Base-by-base conservation (phyloP, 768 basidiomycete species). In the Suillus placidus region DNA sequence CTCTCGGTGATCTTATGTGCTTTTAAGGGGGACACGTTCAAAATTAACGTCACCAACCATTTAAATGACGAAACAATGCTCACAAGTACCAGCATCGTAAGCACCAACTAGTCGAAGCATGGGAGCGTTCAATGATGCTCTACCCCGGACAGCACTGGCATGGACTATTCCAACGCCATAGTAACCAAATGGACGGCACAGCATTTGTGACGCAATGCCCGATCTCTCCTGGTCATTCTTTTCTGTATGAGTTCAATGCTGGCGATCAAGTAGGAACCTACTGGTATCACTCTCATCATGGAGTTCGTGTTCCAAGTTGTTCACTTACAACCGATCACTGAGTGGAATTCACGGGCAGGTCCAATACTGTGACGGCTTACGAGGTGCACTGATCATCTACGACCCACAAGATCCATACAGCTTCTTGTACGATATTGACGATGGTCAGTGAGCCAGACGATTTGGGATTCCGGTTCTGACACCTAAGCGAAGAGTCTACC, bases 341-440 rank as follows among this genome's bases (percentile, higher is more conserved):
- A 54, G 30, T 5, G 1, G 0, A 54, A 9, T 6, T 18, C 5
- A 26, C 26, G 1, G 26, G 26, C 26, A 54, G 52, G 51, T 80
- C 1, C 85, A 87, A 67, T 86, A 86, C 64, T 87, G 86, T 60
- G 86, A 87, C 64, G 86, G 85, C 0, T 76, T 87, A 32, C 73
- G 86, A 51, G 85, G 85, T 0, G 76, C 81, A 4, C 51, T 86
- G 38, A 79, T 87, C 6, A 74, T 86, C 16, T 83, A 84, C 37
- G 83, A 84, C 60, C 78, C 74, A 14, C 8, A 32, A 2, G 52
- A 54, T 32, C 52, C 52, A 18, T 54, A 54, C 52, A 18, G 18
- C 16, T 32, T 54, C 18, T 18, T 10, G 30, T 54, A 54, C 18
- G 52, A 54, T 32, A 32, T 54, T 54, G 52, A 54, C 12, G 5